phyloP scores from a whole-genome alignment of 2,329 filamentous ascomycete genomes.

The Byssochlamys sp. region DNA sequence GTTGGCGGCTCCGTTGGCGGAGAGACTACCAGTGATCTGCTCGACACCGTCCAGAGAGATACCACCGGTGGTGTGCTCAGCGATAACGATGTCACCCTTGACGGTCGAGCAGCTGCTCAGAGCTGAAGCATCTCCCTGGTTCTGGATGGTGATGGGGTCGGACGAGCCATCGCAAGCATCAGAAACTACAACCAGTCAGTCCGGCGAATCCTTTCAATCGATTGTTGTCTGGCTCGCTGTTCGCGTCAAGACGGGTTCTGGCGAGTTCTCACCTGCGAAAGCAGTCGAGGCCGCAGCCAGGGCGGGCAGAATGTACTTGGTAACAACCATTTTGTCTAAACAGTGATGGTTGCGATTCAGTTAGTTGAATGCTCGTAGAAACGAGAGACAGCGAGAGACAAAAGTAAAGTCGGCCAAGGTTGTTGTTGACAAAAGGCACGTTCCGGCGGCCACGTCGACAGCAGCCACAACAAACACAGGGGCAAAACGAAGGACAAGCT shows the following conservation, averaged over 20 bases:
- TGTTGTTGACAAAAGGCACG: neutral
- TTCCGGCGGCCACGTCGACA: neutral
- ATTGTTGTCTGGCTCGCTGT: too few relatives aligned
- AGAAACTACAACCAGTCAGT: slow-evolving; percentile 11
- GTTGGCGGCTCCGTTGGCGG: slow-evolving; percentile 45
- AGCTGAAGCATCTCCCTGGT: slow-evolving; percentile 55
- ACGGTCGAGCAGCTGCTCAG: slow-evolving; percentile 59
- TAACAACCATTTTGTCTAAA: slow-evolving; percentile 39
- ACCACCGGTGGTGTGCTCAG: slow-evolving; percentile 43
- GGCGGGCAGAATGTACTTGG: slow-evolving; percentile 48
- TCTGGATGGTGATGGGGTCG: slow-evolving; percentile 40
- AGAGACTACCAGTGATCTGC: slow-evolving; percentile 50
- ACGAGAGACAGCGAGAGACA: neutral
- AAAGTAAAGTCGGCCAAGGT: neutral
- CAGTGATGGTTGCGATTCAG: neutral
- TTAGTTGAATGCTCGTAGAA: neutral
- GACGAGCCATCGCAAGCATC: slow-evolving; percentile 8
- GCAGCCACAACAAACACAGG: neutral
- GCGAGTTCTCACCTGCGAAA: slow-evolving; percentile 35
- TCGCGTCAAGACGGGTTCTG: too few relatives aligned
- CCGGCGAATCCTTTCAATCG: neutral
- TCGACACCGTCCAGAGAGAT: slow-evolving; percentile 55
- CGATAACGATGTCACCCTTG: slow-evolving; percentile 59
- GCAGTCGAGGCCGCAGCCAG: slow-evolving; percentile 46
- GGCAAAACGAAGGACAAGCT: slow-evolving; percentile 5